A percentile compares a stretch with the other conserved stretches of the same genome.
These are phyloP conservation scores for Cryptococcus neoformans DNA, from an alignment of 1,284 basidiomycete genomes.

Conservation along the genomic window DNA sequence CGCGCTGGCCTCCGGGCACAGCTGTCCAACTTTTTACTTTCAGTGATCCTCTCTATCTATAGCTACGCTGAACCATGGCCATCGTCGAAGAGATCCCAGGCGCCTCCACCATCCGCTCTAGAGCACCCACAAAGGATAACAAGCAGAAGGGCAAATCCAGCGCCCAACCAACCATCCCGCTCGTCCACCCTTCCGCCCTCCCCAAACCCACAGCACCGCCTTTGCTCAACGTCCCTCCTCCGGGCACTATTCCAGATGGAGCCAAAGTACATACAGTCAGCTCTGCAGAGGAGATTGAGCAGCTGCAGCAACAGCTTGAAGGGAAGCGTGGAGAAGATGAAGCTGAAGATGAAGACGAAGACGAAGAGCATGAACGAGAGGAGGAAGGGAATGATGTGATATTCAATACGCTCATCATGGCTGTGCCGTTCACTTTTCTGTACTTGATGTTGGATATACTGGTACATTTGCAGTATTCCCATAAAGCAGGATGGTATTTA, in stretches of 20 bases:
- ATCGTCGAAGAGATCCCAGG: neutral
- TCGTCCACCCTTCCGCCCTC: constrained; percentile 5
- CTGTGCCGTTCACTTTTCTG: constrained; percentile 45
- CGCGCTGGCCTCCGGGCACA: too few relatives aligned
- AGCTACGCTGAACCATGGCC: neutral
- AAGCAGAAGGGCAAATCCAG: too few relatives aligned
- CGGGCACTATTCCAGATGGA: neutral
- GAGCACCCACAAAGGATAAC: too few relatives aligned
- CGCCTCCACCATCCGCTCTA: too few relatives aligned
- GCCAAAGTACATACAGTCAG: neutral
- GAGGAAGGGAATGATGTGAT: constrained; percentile 38
- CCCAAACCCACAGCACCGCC: neutral
- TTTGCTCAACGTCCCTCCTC: neutral
- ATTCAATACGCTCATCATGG: constrained; percentile 42
- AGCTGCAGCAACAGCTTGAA: neutral
- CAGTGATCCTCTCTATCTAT: neutral
- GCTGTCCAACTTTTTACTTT: neutral
- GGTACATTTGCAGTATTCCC: constrained; percentile 38
- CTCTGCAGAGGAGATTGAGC: constrained; percentile 3
- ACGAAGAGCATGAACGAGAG: constrained; percentile 15
- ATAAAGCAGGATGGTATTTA: constrained; percentile 20
- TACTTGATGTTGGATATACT: constrained; percentile 47
- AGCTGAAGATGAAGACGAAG: constrained; percentile 3
- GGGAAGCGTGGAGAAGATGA: neutral
- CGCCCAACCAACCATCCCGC: constrained; percentile 2